phyloP scores from a whole-genome alignment of 306 rosid genomes.

The Quercus gilva region DNA sequence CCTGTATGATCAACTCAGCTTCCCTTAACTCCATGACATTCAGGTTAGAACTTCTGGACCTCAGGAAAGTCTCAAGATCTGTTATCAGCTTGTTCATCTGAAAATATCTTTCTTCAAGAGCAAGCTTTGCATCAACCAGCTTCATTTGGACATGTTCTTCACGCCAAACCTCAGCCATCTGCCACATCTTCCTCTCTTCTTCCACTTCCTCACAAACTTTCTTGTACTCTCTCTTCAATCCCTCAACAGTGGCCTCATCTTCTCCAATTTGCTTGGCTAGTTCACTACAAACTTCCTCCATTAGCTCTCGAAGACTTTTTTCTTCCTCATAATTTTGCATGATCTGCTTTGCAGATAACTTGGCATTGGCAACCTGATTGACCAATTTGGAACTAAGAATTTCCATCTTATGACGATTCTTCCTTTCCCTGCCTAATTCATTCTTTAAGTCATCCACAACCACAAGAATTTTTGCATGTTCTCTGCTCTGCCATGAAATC shows the following conservation, averaged over 20 bases:
- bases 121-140: conserved; percentile 55
- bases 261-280: conserved; percentile 42
- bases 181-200: conserved; percentile 68
- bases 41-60: conserved; percentile 34
- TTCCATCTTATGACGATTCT: conserved; percentile 32
- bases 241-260: conserved; percentile 40
- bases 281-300: conserved; percentile 43
- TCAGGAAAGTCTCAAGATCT: conserved; percentile 40
- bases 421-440: conserved; percentile 43
- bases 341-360: conserved; percentile 22
- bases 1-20: conserved; percentile 38
- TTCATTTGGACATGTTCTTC: conserved; percentile 77
- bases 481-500: conserved; percentile 20
- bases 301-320: conserved; percentile 36
- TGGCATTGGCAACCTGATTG: conserved; percentile 40
- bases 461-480: conserved; percentile 16
- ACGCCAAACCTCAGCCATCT: conserved; percentile 60
- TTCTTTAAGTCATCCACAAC: conserved; percentile 26
- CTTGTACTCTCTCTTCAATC: conserved; percentile 31
- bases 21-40: conserved; percentile 31
- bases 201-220: conserved; percentile 40
- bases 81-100: conserved; percentile 43
- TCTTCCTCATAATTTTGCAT: conserved; percentile 45
- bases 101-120: conserved; percentile 51
- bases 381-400: conserved; percentile 31